Evolutionary conservation across 2,329 filamentous ascomycete genomes (phyloP).

Genomic region (Penicillium sp.): DNA sequence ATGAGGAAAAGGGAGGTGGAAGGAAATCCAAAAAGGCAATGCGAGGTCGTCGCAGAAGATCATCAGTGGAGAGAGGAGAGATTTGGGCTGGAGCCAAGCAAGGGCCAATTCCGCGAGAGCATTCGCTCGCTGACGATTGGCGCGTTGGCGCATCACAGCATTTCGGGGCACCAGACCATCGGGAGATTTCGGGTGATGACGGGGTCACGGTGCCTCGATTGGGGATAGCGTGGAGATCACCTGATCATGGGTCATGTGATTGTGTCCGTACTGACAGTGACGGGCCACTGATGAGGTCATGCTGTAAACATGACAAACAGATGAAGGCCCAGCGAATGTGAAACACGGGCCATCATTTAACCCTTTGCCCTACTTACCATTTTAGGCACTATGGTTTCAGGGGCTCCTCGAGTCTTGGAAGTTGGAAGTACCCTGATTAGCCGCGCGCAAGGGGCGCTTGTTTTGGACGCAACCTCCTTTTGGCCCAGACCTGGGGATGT

Average conservation of each 20-base stretch:
- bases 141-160: neutral
- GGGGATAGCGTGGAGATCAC: conserved; percentile 4
- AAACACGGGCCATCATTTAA: neutral
- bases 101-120: conserved; percentile 5
- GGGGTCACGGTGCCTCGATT: conserved; percentile 9
- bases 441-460: conserved; percentile 45
- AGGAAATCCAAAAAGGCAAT: conserved; percentile 10
- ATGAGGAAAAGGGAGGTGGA: conserved; percentile 4
- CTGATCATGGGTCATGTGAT: conserved; percentile 2
- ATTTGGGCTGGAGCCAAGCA: conserved; percentile 19
- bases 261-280: too few relatives aligned
- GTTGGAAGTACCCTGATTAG: conserved; percentile 20
- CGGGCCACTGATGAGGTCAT: neutral
- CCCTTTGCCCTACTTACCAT: conserved; percentile 15
- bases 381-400: conserved; percentile 12
- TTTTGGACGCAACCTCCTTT: conserved; percentile 37
- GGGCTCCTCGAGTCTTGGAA: conserved; percentile 20
- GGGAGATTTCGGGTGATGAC: conserved; percentile 16
- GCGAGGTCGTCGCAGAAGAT: conserved; percentile 22
- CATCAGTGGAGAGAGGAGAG: conserved; percentile 8
- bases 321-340: conserved; percentile 2
- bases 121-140: neutral
- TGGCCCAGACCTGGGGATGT: conserved; percentile 32
- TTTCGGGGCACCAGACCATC: neutral
- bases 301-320: neutral